Percentiles rank a stretch among this genome's conserved stretches.
Conservation (phyloP, 2,329 filamentous ascomycete genomes). For the Zymoseptoria crescenta region DNA sequence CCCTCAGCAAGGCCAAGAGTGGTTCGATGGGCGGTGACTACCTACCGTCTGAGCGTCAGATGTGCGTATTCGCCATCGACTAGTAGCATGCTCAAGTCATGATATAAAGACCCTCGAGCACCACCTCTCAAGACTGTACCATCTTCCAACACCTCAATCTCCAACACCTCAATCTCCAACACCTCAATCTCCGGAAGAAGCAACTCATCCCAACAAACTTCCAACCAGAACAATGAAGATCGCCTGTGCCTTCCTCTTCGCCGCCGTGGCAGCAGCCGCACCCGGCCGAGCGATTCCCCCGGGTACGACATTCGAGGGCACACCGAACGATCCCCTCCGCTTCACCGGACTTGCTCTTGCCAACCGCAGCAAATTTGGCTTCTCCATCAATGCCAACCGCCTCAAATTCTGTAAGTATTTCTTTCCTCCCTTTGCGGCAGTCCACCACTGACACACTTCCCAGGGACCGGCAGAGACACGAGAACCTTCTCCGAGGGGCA, state of each 20-base stretch:
- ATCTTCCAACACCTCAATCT: not conserved
- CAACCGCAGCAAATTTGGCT: conserved; percentile 17
- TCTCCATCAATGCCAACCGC: conserved; percentile 22
- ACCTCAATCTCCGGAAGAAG: not conserved
- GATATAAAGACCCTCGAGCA: not conserved
- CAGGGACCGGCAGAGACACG: conserved; percentile 21
- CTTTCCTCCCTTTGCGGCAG: not conserved
- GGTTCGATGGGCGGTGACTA: too few species aligned
- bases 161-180: not conserved
- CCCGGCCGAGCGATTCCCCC: conserved; percentile 1
- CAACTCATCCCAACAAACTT: not conserved
- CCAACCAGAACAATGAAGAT: conserved; percentile 22
- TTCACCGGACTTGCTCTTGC: conserved; percentile 17
- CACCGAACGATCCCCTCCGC: conserved; percentile 1
- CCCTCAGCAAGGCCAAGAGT: too few species aligned
- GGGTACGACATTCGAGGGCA: not conserved
- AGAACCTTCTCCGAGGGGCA: conserved; percentile 25
- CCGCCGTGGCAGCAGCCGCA: conserved; percentile 15
- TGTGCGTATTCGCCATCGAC: not conserved
- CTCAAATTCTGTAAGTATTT: conserved; percentile 14
- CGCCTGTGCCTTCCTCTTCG: conserved; percentile 12
- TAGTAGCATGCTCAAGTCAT: not conserved
- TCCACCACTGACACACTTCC: not conserved
- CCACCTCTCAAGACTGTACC: not conserved
- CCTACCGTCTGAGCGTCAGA: too few species aligned